These are phyloP conservation scores for Dittrichia graveolens DNA, from an alignment of 129 eudicot genomes.

Conservation along the genomic window DNA sequence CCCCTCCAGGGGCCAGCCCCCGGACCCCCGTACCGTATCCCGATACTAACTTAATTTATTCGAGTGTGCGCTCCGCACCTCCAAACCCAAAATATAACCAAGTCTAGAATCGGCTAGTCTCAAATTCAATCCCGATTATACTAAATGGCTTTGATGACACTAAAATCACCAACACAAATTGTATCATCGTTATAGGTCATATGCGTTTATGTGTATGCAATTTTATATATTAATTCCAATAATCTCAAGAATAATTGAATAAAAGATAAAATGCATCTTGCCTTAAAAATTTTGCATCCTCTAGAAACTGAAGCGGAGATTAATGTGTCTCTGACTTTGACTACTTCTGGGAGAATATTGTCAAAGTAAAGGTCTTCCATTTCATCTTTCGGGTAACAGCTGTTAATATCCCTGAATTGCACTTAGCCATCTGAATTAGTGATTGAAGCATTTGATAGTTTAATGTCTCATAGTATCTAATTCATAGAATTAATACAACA, in stretches of 20 bases:
- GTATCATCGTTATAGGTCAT: background rate
- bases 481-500: background rate
- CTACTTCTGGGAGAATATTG: slow-evolving; percentile 46
- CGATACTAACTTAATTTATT: too few species aligned
- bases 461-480: slow-evolving; percentile 65
- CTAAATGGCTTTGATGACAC: too few species aligned
- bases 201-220: slow-evolving; percentile 3
- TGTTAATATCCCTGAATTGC: slow-evolving; percentile 33
- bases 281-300: slow-evolving; percentile 45
- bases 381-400: slow-evolving; percentile 51
- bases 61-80: too few species aligned
- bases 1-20: too few species aligned
- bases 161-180: too few species aligned
- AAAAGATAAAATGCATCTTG: slow-evolving; percentile 12
- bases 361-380: slow-evolving; percentile 61
- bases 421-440: slow-evolving; percentile 52
- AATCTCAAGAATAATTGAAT: background rate
- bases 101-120: too few species aligned
- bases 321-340: slow-evolving; percentile 43
- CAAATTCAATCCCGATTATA: too few species aligned
- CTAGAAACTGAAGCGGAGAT: slow-evolving; percentile 31
- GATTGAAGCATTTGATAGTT: slow-evolving; percentile 59
- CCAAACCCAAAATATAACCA: too few species aligned
- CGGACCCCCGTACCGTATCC: too few species aligned
- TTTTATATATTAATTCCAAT: background rate